Evolutionary conservation across 768 basidiomycete species (phyloP).

Genomic region (Leccinum imitatum): DNA sequence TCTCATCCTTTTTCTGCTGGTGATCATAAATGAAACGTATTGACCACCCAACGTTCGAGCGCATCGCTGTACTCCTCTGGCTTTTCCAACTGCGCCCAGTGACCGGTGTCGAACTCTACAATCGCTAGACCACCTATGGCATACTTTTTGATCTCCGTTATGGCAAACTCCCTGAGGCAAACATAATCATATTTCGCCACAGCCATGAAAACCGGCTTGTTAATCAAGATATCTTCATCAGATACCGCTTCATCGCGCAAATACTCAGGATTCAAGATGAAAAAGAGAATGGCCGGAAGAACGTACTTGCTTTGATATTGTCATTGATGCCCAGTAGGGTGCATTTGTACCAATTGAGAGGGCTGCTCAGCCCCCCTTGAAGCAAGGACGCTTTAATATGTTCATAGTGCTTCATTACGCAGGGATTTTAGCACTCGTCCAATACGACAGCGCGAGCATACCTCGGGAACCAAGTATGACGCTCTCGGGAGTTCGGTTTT

Average conservation of each 20-base stretch:
- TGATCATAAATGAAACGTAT: constrained; percentile 18
- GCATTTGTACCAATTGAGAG: constrained; percentile 40
- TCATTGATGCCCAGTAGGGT: constrained; percentile 29
- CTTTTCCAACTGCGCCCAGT: constrained; percentile 39
- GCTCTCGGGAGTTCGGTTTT: constrained; percentile 20
- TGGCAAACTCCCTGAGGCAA: constrained; percentile 27
- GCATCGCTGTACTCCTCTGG: constrained; percentile 35
- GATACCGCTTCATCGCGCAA: constrained; percentile 18
- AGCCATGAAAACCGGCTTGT: constrained; percentile 40
- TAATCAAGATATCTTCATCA: constrained; percentile 28
- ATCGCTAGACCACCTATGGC: constrained; percentile 30
- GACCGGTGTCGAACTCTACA: constrained; percentile 36
- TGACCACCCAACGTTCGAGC: constrained; percentile 35
- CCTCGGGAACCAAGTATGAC: constrained; percentile 36
- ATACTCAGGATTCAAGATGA: not conserved
- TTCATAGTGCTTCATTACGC: constrained; percentile 28
- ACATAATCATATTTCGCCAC: constrained; percentile 37
- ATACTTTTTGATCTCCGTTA: constrained; percentile 26
- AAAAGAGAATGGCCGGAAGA: not conserved
- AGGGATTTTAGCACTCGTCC: constrained; percentile 1
- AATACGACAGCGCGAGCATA: constrained; percentile 8
- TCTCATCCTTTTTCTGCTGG: not conserved
- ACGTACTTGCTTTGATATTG: constrained; percentile 30
- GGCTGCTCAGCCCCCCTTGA: constrained; percentile 33
- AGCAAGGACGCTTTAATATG: constrained; percentile 28